A percentile compares a stretch with the other conserved stretches of the same genome.
Evolutionary conservation across 1,284 basidiomycete species (phyloP).

Genomic region (Ustilago shanxiensis): DNA sequence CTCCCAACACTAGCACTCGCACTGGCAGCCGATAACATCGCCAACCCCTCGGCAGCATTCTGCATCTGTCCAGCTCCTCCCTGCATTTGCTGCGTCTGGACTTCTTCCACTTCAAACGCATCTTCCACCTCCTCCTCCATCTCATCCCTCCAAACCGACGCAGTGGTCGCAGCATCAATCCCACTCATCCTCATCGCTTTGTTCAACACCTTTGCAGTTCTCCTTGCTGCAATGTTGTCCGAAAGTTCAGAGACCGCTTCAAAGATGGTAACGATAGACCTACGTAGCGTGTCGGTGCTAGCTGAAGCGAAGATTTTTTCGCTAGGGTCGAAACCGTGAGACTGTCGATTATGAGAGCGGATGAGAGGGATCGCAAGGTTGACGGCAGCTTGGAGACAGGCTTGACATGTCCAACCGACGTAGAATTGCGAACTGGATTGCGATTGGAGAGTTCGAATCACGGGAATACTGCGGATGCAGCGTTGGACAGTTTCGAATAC

Average conservation of each 20-base stretch:
- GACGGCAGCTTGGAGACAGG: conserved; percentile 26
- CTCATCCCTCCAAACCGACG: background rate
- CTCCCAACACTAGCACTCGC: conserved; percentile 16
- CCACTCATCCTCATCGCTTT: conserved; percentile 20
- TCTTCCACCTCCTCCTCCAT: conserved; percentile 3
- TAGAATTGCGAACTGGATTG: conserved; percentile 33
- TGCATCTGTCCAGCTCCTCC: conserved; percentile 21
- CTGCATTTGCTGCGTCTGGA: background rate
- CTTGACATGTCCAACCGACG: conserved; percentile 25
- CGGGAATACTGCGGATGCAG: conserved; percentile 26
- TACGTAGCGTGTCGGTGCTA: conserved; percentile 18
- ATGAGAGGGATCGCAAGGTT: conserved; percentile 38
- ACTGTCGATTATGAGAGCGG: conserved; percentile 21
- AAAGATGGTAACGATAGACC: conserved; percentile 25
- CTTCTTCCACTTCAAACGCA: conserved; percentile 21
- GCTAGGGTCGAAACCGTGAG: background rate
- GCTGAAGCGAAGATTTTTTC: background rate
- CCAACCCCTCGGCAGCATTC: conserved; percentile 40
- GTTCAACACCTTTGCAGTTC: conserved; percentile 24
- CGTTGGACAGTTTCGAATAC: conserved; percentile 16
- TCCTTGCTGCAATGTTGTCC: conserved; percentile 21
- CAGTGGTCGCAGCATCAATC: background rate
- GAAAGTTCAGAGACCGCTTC: conserved; percentile 32
- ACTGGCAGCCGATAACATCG: conserved; percentile 31
- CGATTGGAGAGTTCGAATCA: conserved; percentile 31